These are phyloP conservation scores for Apophysomyces trapeziformis DNA, from an alignment of 371 early-diverging fungal genomes.

Conservation along the genomic window DNA sequence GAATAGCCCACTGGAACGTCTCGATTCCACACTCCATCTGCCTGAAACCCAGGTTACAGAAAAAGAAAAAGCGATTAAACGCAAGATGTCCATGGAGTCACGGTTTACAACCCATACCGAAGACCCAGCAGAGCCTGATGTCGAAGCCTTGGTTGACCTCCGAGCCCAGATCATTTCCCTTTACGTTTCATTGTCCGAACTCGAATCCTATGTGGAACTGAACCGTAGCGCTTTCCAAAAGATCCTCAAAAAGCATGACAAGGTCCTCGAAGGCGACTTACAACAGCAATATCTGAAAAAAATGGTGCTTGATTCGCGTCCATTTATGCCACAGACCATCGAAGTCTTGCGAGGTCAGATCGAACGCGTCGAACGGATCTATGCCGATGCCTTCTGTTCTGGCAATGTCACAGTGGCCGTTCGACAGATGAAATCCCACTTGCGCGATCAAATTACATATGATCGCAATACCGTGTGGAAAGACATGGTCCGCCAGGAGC, in stretches of 20 bases:
- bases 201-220: conserved; percentile 87
- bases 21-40: conserved; percentile 23
- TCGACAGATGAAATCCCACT: conserved; percentile 66
- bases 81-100: conserved; percentile 21
- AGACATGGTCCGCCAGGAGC: conserved; percentile 79
- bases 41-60: conserved; percentile 4
- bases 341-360: conserved; percentile 54
- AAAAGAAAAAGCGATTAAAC: conserved; percentile 22
- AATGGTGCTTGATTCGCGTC: conserved; percentile 61
- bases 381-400: conserved; percentile 66
- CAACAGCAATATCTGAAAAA: conserved; percentile 59
- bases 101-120: conserved; percentile 21
- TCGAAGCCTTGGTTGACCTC: conserved; percentile 29
- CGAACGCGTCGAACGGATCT: conserved; percentile 61
- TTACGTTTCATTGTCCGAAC: conserved; percentile 81
- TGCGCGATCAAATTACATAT: conserved; percentile 75
- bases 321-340: conserved; percentile 63
- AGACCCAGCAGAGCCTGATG: conserved; percentile 28
- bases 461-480: conserved; percentile 86
- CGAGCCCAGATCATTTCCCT: conserved; percentile 59
- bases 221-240: conserved; percentile 95
- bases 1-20: conserved; percentile 20
- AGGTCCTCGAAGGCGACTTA: conserved; percentile 66
- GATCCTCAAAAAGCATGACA: conserved; percentile 97
- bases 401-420: conserved; percentile 58